phyloP scores from a whole-genome alignment of 1,284 basidiomycete species.

The Sanghuangporus baumii region DNA sequence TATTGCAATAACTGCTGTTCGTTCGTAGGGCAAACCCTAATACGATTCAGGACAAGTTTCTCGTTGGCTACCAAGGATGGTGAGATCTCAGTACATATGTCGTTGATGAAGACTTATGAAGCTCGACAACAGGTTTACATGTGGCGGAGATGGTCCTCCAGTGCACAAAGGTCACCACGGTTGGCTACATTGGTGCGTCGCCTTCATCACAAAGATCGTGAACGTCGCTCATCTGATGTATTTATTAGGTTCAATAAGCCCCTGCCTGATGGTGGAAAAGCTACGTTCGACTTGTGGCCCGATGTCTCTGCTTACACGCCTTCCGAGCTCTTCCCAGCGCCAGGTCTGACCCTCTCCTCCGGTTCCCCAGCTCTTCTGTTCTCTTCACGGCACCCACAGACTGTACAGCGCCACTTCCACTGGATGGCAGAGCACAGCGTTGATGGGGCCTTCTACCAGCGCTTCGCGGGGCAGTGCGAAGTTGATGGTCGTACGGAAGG shows the following conservation, averaged over 20 bases:
- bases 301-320: slow-evolving; percentile 63
- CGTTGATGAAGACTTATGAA: not conserved
- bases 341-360: slow-evolving; percentile 48
- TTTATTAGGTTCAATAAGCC: slow-evolving; percentile 48
- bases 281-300: slow-evolving; percentile 71
- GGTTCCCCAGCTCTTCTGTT: slow-evolving; percentile 63
- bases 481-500: slow-evolving; percentile 31
- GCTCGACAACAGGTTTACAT: slow-evolving; percentile 41
- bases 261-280: slow-evolving; percentile 59
- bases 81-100: not conserved
- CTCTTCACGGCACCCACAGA: slow-evolving; percentile 67
- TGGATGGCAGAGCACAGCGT: slow-evolving; percentile 78
- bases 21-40: slow-evolving; percentile 37
- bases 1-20: not conserved
- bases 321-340: slow-evolving; percentile 61
- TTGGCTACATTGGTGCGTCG: slow-evolving; percentile 61
- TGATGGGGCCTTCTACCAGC: slow-evolving; percentile 72
- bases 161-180: slow-evolving; percentile 55
- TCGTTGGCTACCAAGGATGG: slow-evolving; percentile 83
- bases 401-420: slow-evolving; percentile 69
- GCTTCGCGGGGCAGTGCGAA: slow-evolving; percentile 63
- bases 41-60: slow-evolving; percentile 67
- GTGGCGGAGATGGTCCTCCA: slow-evolving; percentile 57
- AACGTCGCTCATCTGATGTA: not conserved
- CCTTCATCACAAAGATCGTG: not conserved